Percentiles rank a stretch among this genome's conserved stretches.
phyloP scores from a whole-genome alignment of 2,329 filamentous ascomycete species.

The Hypomyces rosellus region DNA sequence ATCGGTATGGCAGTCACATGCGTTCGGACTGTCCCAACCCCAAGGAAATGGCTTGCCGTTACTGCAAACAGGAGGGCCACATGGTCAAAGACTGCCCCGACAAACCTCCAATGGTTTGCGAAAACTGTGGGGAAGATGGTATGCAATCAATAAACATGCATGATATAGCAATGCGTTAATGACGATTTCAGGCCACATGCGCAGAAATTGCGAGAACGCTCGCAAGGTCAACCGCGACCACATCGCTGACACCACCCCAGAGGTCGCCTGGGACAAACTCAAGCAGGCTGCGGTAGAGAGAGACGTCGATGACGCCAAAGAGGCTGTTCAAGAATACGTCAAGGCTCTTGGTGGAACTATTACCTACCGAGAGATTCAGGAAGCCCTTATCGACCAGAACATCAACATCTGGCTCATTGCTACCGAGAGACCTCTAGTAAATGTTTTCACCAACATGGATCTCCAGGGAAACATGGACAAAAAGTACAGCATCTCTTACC shows the following conservation, averaged over 20 bases:
- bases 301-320: constrained; percentile 59
- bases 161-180: not conserved
- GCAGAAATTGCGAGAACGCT: constrained; percentile 50
- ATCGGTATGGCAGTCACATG: constrained; percentile 18
- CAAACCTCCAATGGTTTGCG: constrained; percentile 49
- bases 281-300: constrained; percentile 42
- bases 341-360: constrained; percentile 49
- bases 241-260: constrained; percentile 42
- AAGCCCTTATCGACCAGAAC: constrained; percentile 47
- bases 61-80: constrained; percentile 47
- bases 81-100: constrained; percentile 57
- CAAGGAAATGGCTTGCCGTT: constrained; percentile 30
- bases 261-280: constrained; percentile 54
- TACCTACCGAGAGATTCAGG: constrained; percentile 56
- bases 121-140: constrained; percentile 58
- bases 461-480: constrained; percentile 61
- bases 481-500: constrained; percentile 58
- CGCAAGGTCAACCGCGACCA: constrained; percentile 51
- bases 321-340: constrained; percentile 52
- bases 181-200: constrained; percentile 44
- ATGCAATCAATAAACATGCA: constrained; percentile 18
- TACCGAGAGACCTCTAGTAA: constrained; percentile 48
- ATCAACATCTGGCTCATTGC: constrained; percentile 58
- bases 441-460: constrained; percentile 64
- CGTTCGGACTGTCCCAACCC: constrained; percentile 31